These are phyloP conservation scores for Monoraphidium neglectum DNA, from an alignment of 139 green algal species.

Conservation along the genomic window DNA sequence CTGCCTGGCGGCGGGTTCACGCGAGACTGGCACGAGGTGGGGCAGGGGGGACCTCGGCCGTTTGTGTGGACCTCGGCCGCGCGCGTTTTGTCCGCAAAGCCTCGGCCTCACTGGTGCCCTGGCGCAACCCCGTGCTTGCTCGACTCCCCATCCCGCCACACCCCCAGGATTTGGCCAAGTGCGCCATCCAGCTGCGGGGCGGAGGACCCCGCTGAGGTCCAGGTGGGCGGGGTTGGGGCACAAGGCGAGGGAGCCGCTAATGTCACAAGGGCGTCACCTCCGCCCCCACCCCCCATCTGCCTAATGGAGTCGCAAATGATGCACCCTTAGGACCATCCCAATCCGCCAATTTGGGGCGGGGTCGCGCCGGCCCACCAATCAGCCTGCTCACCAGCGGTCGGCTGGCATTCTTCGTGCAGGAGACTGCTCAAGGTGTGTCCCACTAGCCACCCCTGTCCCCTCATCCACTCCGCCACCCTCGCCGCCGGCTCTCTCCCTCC, in stretches of 20 bases:
- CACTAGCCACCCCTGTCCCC: neutral
- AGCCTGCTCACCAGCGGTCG: neutral
- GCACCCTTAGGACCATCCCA: too few species aligned
- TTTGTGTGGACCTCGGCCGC: too few species aligned
- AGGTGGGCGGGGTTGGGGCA: neutral
- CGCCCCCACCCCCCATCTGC: too few species aligned
- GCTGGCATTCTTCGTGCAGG: neutral
- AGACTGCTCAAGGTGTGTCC: neutral
- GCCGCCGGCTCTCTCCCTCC: neutral
- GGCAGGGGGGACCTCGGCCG: too few species aligned
- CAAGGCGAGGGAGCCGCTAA: neutral
- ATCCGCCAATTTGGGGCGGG: neutral
- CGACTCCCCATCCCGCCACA: too few species aligned
- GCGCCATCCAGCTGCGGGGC: conserved; percentile 61
- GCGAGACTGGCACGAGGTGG: conserved; percentile 60
- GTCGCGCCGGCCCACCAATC: neutral
- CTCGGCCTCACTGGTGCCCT: too few species aligned
- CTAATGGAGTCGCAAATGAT: too few species aligned
- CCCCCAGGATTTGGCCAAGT: too few species aligned
- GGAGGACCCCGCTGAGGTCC: conserved; percentile 4
- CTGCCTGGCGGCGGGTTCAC: conserved; percentile 51
- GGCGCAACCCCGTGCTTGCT: too few species aligned
- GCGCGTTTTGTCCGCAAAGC: too few species aligned
- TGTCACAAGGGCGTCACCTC: neutral
- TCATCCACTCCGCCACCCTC: neutral